phyloP scores from a whole-genome alignment of 805 yeast genomes.

The Ogataea angusta region DNA sequence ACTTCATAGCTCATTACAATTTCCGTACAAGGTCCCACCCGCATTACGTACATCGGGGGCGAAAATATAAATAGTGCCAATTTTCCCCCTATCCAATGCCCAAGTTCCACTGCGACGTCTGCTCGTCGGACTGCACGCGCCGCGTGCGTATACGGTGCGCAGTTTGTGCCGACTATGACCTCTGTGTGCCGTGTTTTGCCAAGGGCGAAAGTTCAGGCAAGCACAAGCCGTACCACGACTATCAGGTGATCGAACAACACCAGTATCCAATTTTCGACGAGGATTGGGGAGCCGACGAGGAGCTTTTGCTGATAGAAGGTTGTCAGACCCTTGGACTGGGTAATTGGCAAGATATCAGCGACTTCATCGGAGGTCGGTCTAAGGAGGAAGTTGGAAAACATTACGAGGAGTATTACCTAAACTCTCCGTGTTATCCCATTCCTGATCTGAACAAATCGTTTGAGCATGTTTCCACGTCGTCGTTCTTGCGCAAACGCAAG shows the following conservation, averaged over 20 bases:
- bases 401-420: conserved; percentile 67
- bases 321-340: conserved; percentile 91
- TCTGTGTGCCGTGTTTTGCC: conserved; percentile 97
- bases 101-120: conserved; percentile 88
- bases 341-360: conserved; percentile 97
- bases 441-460: conserved; percentile 82
- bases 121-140: conserved; percentile 94
- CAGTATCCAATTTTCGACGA: conserved; percentile 86
- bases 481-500: conserved; percentile 66
- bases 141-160: conserved; percentile 91
- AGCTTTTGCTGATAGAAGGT: conserved; percentile 81
- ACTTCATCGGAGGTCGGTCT: conserved; percentile 87
- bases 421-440: conserved; percentile 74
- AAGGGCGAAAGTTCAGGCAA: conserved; percentile 74
- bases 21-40: conserved; percentile 4
- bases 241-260: conserved; percentile 88
- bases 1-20: not conserved
- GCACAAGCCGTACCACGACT: conserved; percentile 94
- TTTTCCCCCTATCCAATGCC: conserved; percentile 29
- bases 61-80: conserved; percentile 6
- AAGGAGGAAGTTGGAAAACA: conserved; percentile 90
- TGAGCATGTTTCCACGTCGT: conserved; percentile 56
- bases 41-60: conserved; percentile 9
- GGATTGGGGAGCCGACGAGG: conserved; percentile 99
- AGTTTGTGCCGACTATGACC: conserved; percentile 85